These are phyloP conservation scores for Aphanoascus verrucosus DNA, from an alignment of 2,329 filamentous ascomycete species.

Conservation along the genomic window DNA sequence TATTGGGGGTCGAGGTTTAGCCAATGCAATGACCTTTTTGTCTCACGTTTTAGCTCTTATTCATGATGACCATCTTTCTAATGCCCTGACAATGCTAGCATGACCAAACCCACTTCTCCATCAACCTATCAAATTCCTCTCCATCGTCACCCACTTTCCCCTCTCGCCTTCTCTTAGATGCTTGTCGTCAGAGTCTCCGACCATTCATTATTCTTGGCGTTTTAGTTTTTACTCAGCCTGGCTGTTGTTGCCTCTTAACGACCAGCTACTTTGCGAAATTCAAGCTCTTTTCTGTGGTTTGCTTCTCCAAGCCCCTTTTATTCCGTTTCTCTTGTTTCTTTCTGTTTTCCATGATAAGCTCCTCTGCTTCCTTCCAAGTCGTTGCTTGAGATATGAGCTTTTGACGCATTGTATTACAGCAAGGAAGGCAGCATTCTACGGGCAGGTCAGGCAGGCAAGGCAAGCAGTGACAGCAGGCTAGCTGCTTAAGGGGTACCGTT, in stretches of 20 bases:
- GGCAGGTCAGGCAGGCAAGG: constrained; percentile 15
- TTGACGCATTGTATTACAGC: constrained; percentile 20
- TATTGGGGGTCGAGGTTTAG: constrained; percentile 16
- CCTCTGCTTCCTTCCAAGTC: background rate
- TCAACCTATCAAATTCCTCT: background rate
- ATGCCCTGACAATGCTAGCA: constrained; percentile 9
- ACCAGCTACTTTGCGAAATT: background rate
- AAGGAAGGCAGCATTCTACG: constrained; percentile 18
- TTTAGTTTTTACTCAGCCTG: constrained; percentile 14
- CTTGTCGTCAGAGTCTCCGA: background rate
- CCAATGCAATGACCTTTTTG: constrained; percentile 6
- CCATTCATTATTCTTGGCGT: constrained; percentile 17
- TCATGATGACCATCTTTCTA: constrained; percentile 3
- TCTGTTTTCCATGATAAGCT: background rate
- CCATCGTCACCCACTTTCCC: background rate
- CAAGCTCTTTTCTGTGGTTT: background rate
- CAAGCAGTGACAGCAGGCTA: constrained; percentile 15
- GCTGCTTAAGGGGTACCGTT: constrained; percentile 14
- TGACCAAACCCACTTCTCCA: background rate
- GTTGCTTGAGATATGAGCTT: constrained; percentile 9
- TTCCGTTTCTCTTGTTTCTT: background rate
- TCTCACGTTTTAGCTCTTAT: constrained; percentile 7
- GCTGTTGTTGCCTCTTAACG: background rate
- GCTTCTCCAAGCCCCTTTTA: background rate
- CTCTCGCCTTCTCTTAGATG: constrained; percentile 4